Evolutionary conservation across 345 rosid species (phyloP).

Genomic region (Sapria himalayana): DNA sequence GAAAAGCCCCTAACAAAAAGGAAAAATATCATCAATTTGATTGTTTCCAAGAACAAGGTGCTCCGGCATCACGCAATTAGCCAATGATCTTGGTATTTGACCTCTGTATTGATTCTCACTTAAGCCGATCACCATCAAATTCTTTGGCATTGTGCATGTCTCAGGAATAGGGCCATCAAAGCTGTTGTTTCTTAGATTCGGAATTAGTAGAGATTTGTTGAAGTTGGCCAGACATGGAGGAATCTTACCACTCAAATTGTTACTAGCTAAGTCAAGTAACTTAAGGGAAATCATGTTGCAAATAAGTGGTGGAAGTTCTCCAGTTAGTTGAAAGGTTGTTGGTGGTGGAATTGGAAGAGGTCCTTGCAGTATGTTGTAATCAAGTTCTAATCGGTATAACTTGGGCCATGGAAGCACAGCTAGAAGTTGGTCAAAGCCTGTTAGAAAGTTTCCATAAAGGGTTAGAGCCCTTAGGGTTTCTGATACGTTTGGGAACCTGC

Average conservation of each 20-base stretch:
- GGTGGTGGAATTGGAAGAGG: constrained; percentile 5
- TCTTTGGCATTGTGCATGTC: constrained; percentile 1
- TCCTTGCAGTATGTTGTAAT: too few relatives aligned
- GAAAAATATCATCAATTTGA: constrained; percentile 4
- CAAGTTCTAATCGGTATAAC: too few relatives aligned
- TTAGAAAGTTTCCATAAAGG: too few relatives aligned
- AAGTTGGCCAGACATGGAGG: constrained; percentile 10
- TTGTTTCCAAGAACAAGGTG: constrained; percentile 4
- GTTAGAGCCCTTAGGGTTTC: too few relatives aligned
- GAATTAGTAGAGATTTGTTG: neutral
- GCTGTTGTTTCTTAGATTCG: constrained; percentile 5
- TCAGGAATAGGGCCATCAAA: constrained; percentile 9
- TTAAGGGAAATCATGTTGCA: constrained; percentile 5
- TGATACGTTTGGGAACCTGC: too few relatives aligned
- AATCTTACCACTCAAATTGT: constrained; percentile 6
- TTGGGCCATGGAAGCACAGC: too few relatives aligned
- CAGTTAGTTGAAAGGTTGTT: neutral
- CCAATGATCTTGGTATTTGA: constrained; percentile 5
- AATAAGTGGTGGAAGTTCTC: constrained; percentile 1
- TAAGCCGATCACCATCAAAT: constrained; percentile 6
- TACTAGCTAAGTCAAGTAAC: constrained; percentile 3
- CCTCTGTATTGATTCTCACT: constrained; percentile 7
- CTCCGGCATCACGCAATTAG: neutral
- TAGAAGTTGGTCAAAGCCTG: too few relatives aligned
- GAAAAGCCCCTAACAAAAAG: constrained; percentile 5